phyloP scores from a whole-genome alignment of 1,284 basidiomycete species.

The Austropuccinia psidii region DNA sequence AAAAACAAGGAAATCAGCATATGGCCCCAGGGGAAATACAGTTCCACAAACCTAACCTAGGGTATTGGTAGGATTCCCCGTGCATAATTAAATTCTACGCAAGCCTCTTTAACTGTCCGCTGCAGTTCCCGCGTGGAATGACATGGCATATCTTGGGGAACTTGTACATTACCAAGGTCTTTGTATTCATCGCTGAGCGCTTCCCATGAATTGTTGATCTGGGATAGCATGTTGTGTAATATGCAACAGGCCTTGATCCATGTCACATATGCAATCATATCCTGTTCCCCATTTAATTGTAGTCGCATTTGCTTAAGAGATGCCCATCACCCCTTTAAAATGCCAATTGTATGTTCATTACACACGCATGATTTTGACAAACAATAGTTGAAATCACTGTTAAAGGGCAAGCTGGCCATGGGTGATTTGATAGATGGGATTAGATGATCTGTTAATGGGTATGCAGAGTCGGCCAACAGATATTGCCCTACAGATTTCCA shows the following conservation, averaged over 20 bases:
- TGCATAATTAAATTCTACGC: no score
- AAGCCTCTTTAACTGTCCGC: no score
- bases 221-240: slow-evolving; percentile 19
- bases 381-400: slow-evolving; percentile 15
- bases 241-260: neutral
- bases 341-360: slow-evolving; percentile 14
- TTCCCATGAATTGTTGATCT: neutral
- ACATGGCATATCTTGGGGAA: no score
- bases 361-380: neutral
- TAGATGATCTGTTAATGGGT: neutral
- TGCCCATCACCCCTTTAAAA: slow-evolving; percentile 20
- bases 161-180: no score
- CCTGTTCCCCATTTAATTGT: neutral
- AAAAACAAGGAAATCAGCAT: no score
- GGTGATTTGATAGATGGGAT: slow-evolving; percentile 15
- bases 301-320: no score
- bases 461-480: slow-evolving; percentile 4
- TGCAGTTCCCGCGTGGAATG: no score
- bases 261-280: neutral
- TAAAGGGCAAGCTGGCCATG: neutral
- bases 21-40: no score
- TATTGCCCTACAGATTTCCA: slow-evolving; percentile 14
- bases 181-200: no score
- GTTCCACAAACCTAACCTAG: no score
- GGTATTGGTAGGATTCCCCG: no score